Evolutionary conservation across 768 basidiomycete genomes (phyloP).

Genomic region (Tricholoma sp.): DNA sequence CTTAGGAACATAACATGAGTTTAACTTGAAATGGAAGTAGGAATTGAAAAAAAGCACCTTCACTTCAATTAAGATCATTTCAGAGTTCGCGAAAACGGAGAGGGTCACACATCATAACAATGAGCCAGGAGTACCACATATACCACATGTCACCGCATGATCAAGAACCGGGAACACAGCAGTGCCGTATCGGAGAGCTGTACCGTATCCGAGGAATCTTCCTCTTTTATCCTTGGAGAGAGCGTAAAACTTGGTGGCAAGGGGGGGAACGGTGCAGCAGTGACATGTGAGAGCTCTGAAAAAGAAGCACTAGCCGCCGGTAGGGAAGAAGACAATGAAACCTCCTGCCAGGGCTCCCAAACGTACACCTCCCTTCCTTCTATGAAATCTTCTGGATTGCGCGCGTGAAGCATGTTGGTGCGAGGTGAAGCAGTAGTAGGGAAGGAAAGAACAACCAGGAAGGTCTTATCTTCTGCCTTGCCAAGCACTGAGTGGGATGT

Average conservation of each 20-base stretch:
- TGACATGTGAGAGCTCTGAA: not conserved
- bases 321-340: slow-evolving; percentile 19
- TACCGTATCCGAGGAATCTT: slow-evolving; percentile 12
- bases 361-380: slow-evolving; percentile 36
- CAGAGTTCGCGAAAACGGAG: not conserved
- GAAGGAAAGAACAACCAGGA: slow-evolving; percentile 35
- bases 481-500: slow-evolving; percentile 12
- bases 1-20: too few species aligned
- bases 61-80: too few species aligned
- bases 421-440: slow-evolving; percentile 17
- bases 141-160: slow-evolving; percentile 12
- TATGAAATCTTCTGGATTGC: slow-evolving; percentile 32
- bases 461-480: slow-evolving; percentile 10
- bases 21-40: too few species aligned
- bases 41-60: too few species aligned
- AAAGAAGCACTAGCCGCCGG: not conserved
- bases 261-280: slow-evolving; percentile 8
- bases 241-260: slow-evolving; percentile 22
- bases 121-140: too few species aligned
- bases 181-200: slow-evolving; percentile 17
- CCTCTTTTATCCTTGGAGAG: slow-evolving; percentile 14
- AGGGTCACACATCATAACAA: not conserved
- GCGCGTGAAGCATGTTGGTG: slow-evolving; percentile 16
- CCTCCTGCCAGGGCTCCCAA: slow-evolving; percentile 49
- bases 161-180: slow-evolving; percentile 28